Evolutionary conservation across 345 rosid species (phyloP).

Genomic region (Brassica cretica): DNA sequence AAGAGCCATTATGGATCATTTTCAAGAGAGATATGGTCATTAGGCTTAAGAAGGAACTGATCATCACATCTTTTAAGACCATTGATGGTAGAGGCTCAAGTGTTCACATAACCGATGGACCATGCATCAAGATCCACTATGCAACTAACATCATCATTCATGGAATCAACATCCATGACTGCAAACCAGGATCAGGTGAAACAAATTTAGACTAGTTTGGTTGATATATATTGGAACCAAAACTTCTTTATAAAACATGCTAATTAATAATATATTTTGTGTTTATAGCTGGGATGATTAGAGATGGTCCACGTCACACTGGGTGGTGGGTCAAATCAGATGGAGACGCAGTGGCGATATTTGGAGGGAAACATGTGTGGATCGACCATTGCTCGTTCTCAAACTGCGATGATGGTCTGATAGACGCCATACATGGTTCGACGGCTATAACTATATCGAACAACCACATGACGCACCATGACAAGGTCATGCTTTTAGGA

Average conservation of each 20-base stretch:
- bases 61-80: conserved; percentile 70
- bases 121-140: conserved; percentile 71
- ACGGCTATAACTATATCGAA: conserved; percentile 82
- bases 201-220: neutral
- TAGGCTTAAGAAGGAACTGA: conserved; percentile 57
- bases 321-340: conserved; percentile 62
- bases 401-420: conserved; percentile 68
- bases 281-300: conserved; percentile 42
- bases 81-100: conserved; percentile 80
- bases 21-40: conserved; percentile 81
- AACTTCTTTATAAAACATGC: neutral
- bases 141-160: conserved; percentile 72
- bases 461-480: conserved; percentile 80
- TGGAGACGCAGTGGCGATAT: conserved; percentile 68
- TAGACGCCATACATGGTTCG: conserved; percentile 79
- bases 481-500: conserved; percentile 82
- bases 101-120: conserved; percentile 74
- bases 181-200: conserved; percentile 47
- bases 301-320: conserved; percentile 59
- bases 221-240: neutral
- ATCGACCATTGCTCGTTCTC: conserved; percentile 79
- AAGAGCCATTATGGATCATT: conserved; percentile 75
- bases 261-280: neutral
- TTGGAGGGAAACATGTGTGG: conserved; percentile 60
- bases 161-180: conserved; percentile 72